Percentiles rank a stretch among this genome's conserved stretches.
These are phyloP conservation scores for Bolboschoenoplectus hybrid DNA, from an alignment of 202 grass and related monocot genomes.

Conservation along the genomic window DNA sequence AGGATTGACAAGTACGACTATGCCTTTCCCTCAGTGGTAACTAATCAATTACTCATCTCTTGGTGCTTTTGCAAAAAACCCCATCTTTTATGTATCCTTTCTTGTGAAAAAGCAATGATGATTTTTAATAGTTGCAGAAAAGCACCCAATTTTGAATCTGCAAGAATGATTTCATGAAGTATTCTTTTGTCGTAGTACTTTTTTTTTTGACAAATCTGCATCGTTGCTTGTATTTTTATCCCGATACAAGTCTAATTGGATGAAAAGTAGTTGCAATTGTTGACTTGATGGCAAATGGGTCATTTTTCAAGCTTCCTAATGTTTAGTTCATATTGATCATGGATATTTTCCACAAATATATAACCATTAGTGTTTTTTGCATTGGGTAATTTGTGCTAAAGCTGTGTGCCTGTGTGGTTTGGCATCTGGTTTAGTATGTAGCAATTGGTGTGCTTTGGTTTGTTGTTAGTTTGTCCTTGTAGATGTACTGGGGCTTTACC, in stretches of 20 bases:
- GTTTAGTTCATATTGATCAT: background rate
- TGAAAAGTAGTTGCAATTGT: constrained; percentile 15
- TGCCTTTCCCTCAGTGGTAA: constrained; percentile 60
- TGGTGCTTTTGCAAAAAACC: background rate
- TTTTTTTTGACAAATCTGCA: background rate
- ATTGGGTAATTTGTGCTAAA: constrained; percentile 19
- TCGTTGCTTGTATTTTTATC: constrained; percentile 23
- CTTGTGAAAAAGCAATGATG: background rate
- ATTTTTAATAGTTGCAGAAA: background rate
- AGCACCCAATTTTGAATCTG: background rate
- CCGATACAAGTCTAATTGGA: background rate
- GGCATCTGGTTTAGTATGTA: background rate
- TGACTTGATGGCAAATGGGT: background rate
- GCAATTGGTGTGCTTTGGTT: constrained; percentile 7
- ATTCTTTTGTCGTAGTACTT: background rate
- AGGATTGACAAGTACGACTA: constrained; percentile 75
- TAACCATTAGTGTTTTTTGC: background rate
- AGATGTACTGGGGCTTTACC: background rate
- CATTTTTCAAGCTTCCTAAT: background rate
- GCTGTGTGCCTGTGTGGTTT: background rate
- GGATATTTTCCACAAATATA: background rate
- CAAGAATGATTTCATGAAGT: background rate
- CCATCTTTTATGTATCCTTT: background rate
- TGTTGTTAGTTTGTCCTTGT: background rate
- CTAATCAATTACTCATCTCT: constrained; percentile 32